phyloP scores from a whole-genome alignment of 2,329 filamentous ascomycete genomes.

The Verticillium isaacii region DNA sequence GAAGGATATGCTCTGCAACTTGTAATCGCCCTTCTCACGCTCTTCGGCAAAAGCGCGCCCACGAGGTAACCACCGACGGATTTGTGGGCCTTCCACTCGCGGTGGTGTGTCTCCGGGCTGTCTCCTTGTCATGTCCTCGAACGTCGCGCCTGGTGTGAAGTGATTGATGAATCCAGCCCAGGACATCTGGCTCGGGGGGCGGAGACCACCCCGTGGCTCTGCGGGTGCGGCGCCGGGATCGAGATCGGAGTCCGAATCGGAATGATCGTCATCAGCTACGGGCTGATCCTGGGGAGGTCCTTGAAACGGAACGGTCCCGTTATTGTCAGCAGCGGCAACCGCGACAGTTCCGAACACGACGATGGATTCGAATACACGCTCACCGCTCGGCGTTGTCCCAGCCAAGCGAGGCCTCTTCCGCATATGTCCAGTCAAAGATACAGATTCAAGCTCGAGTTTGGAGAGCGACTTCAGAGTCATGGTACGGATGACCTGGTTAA shows the following conservation, averaged over 20 bases:
- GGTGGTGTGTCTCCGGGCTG: neutral
- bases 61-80: neutral
- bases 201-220: neutral
- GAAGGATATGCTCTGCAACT: constrained; percentile 40
- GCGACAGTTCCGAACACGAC: neutral
- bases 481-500: constrained; percentile 44
- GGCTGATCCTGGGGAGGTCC: no score
- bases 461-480: constrained; percentile 44
- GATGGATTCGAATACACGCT: neutral
- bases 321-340: neutral
- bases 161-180: constrained; percentile 39
- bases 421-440: constrained; percentile 54
- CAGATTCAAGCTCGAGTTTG: constrained; percentile 55
- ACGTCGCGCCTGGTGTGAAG: constrained; percentile 30
- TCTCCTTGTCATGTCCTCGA: constrained; percentile 14
- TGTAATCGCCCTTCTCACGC: constrained; percentile 17
- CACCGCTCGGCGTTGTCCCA: constrained; percentile 16
- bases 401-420: constrained; percentile 14
- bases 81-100: neutral
- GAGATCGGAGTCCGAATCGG: neutral
- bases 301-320: neutral
- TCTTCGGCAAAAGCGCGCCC: constrained; percentile 11
- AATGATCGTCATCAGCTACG: no score
- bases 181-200: constrained; percentile 24
- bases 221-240: neutral